phyloP scores from a whole-genome alignment of 2,329 filamentous ascomycete genomes.

The Penicillium sp. region DNA sequence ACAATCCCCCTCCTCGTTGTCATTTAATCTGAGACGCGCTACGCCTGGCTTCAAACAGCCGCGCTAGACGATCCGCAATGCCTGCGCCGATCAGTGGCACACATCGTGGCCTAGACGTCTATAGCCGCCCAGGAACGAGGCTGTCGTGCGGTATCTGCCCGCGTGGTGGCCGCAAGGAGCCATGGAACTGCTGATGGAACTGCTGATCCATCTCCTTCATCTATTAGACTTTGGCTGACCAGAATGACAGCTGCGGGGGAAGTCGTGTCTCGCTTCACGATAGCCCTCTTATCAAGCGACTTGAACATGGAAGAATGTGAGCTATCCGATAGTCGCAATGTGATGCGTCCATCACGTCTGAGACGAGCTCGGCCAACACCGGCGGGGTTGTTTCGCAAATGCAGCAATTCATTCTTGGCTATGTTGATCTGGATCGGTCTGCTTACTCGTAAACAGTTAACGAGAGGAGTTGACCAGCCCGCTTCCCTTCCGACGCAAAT shows the following conservation, averaged over 20 bases:
- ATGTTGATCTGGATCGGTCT: no score
- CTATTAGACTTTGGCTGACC: constrained; percentile 13
- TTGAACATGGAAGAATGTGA: no score
- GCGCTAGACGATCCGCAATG: constrained; percentile 16
- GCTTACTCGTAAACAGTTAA: no score
- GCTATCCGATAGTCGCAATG: constrained; percentile 4
- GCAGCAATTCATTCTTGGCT: no score
- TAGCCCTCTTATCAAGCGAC: no score
- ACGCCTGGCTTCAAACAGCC: constrained; percentile 11
- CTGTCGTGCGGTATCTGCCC: constrained; percentile 3
- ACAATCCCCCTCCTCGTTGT: no score
- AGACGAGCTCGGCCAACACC: no score
- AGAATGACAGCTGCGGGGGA: constrained; percentile 15
- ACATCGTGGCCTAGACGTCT: constrained; percentile 8
- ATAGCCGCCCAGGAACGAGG: not conserved
- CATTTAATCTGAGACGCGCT: constrained; percentile 16
- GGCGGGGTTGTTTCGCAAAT: no score
- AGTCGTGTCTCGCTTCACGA: no score
- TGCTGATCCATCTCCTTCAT: no score
- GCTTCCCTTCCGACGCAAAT: no score
- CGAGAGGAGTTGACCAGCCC: no score
- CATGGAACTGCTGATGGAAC: constrained; percentile 6
- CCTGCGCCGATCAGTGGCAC: constrained; percentile 10
- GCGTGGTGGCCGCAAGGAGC: constrained; percentile 4
- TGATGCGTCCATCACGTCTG: constrained; percentile 6